Evolutionary conservation across 1,139 yeast species (phyloP), one percentile per base, ranked within the genome.

Genomic region (Sugiyamaella grinbergsii): DNA sequence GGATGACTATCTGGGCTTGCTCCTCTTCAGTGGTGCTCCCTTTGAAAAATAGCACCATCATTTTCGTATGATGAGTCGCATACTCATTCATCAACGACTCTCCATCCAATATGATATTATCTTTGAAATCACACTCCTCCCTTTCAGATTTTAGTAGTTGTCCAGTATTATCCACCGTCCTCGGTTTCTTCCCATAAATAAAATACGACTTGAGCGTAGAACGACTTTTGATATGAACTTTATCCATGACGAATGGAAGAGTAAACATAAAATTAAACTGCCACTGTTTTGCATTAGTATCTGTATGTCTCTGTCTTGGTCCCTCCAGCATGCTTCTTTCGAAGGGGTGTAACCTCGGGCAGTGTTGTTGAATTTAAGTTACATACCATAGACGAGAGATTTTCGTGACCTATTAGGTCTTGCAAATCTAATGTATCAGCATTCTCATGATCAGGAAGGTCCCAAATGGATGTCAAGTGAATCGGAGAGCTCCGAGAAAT

Each of bases 31-130:
- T 44, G 8, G 47, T 46, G 2, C 20, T 18, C 4, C 54, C 52
- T 2, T 50, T 54, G 47, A 62, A 64, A 43, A 58, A 54, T 24
- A 68, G 54, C 5, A 68, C 62, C 72, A 69, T 69, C 53, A 69
- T 40, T 46, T 69, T 69, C 16, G 71, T 57, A 45, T 69, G 72
- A 45, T 69, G 72, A 1, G 67, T 62, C 0, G 65, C 69, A 51
- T 53, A 67, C 29, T 45, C 57, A 39, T 53, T 51, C 36, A 49
- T 47, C 28, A 65, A 44, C 18, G 50, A 42, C 19, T 62, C 62
- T 2, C 58, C 56, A 13, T 57, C 58, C 3, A 63, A 53, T 2
- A 53, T 38, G 15, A 63, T 57, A 24, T 57, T 59, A n/a, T 54
- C 47, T 7, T 50, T 42, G 37, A 50, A 38, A 26, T 26, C 38